Evolutionary conservation across 2,329 filamentous ascomycete genomes (phyloP).

Genomic region (Aspergillus tanneri): DNA sequence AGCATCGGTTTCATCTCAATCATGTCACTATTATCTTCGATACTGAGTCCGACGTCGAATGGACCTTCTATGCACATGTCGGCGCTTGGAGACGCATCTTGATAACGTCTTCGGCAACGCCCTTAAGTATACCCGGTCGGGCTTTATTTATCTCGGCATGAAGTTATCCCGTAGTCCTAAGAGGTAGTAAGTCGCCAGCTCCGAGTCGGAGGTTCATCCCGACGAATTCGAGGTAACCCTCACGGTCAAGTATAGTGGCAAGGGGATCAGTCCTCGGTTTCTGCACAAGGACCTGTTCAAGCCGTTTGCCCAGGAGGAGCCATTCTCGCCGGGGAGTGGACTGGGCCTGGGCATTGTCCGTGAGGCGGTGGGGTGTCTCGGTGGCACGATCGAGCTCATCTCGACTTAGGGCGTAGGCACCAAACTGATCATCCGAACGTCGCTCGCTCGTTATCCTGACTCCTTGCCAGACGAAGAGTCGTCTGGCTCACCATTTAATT

Average conservation of each 20-base stretch:
- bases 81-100: constrained; percentile 50
- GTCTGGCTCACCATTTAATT: background rate
- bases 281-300: constrained; percentile 45
- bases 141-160: constrained; percentile 43
- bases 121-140: constrained; percentile 48
- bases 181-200: background rate
- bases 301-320: constrained; percentile 61
- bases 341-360: constrained; percentile 61
- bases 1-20: background rate
- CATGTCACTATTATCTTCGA: constrained; percentile 36
- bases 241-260: constrained; percentile 32
- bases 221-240: constrained; percentile 18
- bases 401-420: constrained; percentile 29
- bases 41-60: constrained; percentile 43
- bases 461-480: background rate
- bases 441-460: background rate
- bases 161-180: constrained; percentile 14
- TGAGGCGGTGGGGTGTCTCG: constrained; percentile 28
- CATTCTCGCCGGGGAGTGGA: constrained; percentile 56
- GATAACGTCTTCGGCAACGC: constrained; percentile 52
- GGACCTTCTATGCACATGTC: constrained; percentile 47
- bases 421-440: constrained; percentile 15
- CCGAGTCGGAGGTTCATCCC: background rate
- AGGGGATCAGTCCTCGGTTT: constrained; percentile 29
- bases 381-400: constrained; percentile 28